These are phyloP conservation scores for Penicillium subrubescens DNA, from an alignment of 495 filamentous ascomycete genomes.

Conservation along the genomic window DNA sequence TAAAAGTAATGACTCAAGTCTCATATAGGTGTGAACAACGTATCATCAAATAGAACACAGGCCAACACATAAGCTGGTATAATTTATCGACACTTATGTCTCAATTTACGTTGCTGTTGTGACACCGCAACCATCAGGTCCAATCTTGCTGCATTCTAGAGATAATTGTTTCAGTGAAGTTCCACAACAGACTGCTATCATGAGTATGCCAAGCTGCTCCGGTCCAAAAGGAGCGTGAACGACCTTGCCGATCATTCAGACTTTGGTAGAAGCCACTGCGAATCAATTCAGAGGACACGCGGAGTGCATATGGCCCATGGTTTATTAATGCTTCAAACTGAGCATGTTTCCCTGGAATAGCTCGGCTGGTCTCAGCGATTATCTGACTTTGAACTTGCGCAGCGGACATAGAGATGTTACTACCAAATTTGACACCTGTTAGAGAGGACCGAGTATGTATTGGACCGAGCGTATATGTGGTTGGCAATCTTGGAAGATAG, in stretches of 20 bases:
- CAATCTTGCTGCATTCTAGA: not conserved
- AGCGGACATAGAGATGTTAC: not conserved
- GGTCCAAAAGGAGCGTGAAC: not conserved
- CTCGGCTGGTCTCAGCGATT: not conserved
- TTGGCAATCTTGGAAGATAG: not conserved
- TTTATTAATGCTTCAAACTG: not conserved
- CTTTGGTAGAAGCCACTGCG: not conserved
- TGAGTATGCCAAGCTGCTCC: slow-evolving; percentile 1
- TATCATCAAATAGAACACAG: too few relatives aligned
- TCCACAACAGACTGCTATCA: slow-evolving; percentile 2
- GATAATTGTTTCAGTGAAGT: not conserved
- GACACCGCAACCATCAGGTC: not conserved
- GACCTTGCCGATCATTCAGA: not conserved
- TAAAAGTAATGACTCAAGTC: too few relatives aligned
- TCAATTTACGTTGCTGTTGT: not conserved
- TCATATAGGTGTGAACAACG: too few relatives aligned
- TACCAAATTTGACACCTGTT: not conserved
- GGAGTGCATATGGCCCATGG: not conserved
- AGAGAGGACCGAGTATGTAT: not conserved
- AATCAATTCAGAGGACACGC: not conserved
- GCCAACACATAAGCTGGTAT: not conserved
- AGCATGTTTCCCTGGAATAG: not conserved
- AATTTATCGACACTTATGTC: not conserved
- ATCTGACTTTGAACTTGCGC: not conserved
- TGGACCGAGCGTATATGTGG: not conserved